Evolutionary conservation across 1,284 basidiomycete genomes (phyloP).

Genomic region (Trametes polyzona): DNA sequence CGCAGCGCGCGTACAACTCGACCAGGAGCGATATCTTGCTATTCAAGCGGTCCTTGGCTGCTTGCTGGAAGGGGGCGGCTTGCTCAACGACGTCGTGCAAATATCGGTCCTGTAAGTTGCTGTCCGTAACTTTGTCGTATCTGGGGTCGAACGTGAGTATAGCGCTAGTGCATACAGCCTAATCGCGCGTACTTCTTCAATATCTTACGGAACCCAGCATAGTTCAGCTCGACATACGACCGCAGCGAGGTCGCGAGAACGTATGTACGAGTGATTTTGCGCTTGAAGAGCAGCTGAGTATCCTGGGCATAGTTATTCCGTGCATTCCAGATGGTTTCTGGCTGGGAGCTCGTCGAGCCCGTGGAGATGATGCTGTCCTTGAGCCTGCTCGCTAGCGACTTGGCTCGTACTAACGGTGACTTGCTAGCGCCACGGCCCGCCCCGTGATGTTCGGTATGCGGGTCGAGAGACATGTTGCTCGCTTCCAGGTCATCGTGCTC

Average conservation of each 20-base stretch:
- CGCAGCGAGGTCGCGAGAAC: constrained; percentile 83
- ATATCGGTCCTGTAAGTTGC: constrained; percentile 83
- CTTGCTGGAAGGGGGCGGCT: constrained; percentile 69
- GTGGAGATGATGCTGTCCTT: constrained; percentile 56
- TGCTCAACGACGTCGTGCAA: constrained; percentile 77
- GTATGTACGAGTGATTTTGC: constrained; percentile 88
- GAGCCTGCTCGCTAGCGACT: constrained; percentile 50
- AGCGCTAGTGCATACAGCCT: background rate
- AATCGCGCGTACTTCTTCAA: constrained; percentile 82
- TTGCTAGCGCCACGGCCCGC: constrained; percentile 18
- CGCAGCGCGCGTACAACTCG: constrained; percentile 86
- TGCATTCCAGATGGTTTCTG: constrained; percentile 78
- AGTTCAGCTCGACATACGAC: constrained; percentile 94
- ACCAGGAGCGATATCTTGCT: constrained; percentile 66
- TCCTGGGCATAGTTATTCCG: constrained; percentile 88
- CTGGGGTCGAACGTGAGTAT: constrained; percentile 41
- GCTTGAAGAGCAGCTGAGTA: constrained; percentile 89
- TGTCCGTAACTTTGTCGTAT: constrained; percentile 95
- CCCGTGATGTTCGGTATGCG: constrained; percentile 24
- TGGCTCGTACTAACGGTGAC: constrained; percentile 40
- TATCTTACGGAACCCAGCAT: constrained; percentile 95
- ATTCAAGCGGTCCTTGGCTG: constrained; percentile 69
- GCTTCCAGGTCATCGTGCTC: constrained; percentile 49
- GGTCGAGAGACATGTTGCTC: constrained; percentile 41
- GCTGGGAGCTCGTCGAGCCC: constrained; percentile 17